phyloP scores from a whole-genome alignment of 225 moss, liverwort and hornwort genomes.

The Climacium dendroides region DNA sequence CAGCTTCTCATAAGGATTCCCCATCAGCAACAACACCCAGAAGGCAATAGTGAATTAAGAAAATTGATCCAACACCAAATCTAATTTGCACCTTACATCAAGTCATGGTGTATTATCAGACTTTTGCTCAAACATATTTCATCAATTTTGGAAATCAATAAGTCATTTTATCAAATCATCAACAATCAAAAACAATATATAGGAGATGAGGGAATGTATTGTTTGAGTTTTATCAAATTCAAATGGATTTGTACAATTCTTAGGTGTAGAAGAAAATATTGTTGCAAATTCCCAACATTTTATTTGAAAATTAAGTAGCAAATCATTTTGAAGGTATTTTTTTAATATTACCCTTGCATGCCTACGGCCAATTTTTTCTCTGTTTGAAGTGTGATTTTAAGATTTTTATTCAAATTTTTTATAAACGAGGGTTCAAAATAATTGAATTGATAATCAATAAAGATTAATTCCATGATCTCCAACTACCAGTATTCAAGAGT shows the following conservation, averaged over 20 bases:
- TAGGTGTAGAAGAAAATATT: no score
- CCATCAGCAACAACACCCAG: not conserved
- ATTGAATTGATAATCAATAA: not conserved
- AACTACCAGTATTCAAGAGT: not conserved
- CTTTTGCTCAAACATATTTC: not conserved
- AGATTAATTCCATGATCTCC: not conserved
- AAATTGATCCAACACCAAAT: no score
- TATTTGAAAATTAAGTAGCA: not conserved
- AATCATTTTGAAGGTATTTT: no score
- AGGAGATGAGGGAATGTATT: not conserved
- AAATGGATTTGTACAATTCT: not conserved
- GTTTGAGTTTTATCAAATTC: fast-evolving
- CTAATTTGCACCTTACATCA: no score
- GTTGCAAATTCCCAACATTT: not conserved
- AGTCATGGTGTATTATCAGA: no score
- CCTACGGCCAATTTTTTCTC: no score
- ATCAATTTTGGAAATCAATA: not conserved
- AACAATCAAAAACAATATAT: no score
- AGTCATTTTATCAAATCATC: not conserved
- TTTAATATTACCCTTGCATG: not conserved
- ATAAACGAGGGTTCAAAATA: not conserved
- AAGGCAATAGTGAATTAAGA: not conserved
- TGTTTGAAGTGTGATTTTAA: no score
- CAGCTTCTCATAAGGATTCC: not conserved
- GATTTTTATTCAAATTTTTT: no score